These are phyloP conservation scores for Ogataea trehalophila DNA, from an alignment of 805 yeast species.

Conservation along the genomic window DNA sequence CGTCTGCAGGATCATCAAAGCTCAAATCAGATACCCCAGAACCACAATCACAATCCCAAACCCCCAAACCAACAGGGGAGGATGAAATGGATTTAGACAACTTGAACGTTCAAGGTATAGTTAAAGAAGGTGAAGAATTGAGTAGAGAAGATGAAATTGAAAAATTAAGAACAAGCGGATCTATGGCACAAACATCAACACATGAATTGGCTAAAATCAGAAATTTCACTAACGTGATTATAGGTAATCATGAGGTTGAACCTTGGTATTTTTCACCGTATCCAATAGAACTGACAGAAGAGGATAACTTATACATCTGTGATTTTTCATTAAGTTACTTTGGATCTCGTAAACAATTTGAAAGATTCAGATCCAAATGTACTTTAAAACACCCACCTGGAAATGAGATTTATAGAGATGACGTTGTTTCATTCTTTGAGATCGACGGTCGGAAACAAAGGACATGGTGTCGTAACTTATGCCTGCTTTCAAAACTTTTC, in stretches of 20 bases:
- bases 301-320: slow-evolving; percentile 83
- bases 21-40: slow-evolving; percentile 8
- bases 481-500: slow-evolving; percentile 83
- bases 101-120: slow-evolving; percentile 77
- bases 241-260: slow-evolving; percentile 89
- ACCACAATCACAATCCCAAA: slow-evolving; percentile 12
- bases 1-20: slow-evolving; percentile 7
- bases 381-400: slow-evolving; percentile 97
- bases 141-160: slow-evolving; percentile 90
- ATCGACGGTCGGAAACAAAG: slow-evolving; percentile 95
- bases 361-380: slow-evolving; percentile 83
- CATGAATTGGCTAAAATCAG: slow-evolving; percentile 88
- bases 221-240: slow-evolving; percentile 68
- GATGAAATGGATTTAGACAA: slow-evolving; percentile 84
- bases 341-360: slow-evolving; percentile 86
- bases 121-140: slow-evolving; percentile 60
- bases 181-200: slow-evolving; percentile 85
- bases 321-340: slow-evolving; percentile 87
- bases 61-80: slow-evolving; percentile 29
- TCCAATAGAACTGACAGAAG: slow-evolving; percentile 91
- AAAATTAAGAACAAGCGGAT: slow-evolving; percentile 88
- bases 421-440: slow-evolving; percentile 89
- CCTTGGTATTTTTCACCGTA: slow-evolving; percentile 99
- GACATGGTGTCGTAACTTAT: slow-evolving; percentile 95
- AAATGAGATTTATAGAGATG: slow-evolving; percentile 93